Percentiles rank a stretch among this genome's conserved stretches.
Conservation (phyloP, 1,284 basidiomycete species). For the Sutorius eximius region DNA sequence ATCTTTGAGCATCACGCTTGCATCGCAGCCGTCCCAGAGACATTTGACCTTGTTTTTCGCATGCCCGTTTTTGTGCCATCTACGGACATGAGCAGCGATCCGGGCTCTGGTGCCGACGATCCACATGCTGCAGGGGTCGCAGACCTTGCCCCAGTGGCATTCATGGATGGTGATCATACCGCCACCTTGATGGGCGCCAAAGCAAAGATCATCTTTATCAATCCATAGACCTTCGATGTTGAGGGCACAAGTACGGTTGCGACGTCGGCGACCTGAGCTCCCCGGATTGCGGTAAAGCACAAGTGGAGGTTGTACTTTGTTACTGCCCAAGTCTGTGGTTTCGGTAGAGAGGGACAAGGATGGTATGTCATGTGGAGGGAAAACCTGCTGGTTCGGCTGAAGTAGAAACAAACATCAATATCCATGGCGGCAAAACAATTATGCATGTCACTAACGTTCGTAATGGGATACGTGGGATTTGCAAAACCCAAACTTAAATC, state of each 20-base stretch:
- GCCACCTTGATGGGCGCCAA: background rate
- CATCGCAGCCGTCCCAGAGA: background rate
- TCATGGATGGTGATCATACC: background rate
- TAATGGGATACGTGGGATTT: background rate
- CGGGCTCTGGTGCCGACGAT: background rate
- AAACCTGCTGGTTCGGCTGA: background rate
- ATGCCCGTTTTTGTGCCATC: background rate
- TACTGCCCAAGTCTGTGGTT: background rate
- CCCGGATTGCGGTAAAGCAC: background rate
- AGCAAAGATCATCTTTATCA: background rate
- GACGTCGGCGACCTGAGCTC: background rate
- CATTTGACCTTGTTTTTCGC: background rate
- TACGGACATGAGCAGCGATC: background rate
- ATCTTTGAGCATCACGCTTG: background rate
- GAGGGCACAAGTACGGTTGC: background rate
- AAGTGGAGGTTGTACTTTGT: background rate
- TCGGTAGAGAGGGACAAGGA: background rate
- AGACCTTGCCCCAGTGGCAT: background rate
- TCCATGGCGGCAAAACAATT: background rate
- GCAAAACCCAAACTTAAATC: background rate
- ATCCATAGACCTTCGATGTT: background rate
- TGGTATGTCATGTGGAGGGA: background rate
- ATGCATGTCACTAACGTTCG: background rate
- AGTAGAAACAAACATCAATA: background rate
- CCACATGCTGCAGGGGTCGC: background rate